Evolutionary conservation across 2,329 filamentous ascomycete species (phyloP).

Genomic region (Lachnum nothofagi): DNA sequence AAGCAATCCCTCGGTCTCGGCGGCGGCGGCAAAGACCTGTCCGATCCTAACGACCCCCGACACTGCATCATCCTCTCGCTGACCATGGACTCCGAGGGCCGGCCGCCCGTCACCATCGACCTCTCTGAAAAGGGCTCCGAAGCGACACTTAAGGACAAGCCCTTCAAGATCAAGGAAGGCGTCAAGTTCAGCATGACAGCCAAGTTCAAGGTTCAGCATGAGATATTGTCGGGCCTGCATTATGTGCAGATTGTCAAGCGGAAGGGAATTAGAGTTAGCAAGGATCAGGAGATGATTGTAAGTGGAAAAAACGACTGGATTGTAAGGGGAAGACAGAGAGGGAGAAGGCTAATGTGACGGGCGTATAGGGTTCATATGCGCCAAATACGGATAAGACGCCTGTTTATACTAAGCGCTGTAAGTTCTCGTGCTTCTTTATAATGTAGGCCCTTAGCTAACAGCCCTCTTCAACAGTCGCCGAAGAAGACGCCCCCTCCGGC

Average conservation of each 20-base stretch:
- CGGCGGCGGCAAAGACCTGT: conserved; percentile 63
- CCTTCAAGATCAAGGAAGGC: conserved; percentile 97
- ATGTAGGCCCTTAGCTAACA: conserved; percentile 6
- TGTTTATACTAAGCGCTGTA: conserved; percentile 87
- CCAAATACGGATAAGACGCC: conserved; percentile 87
- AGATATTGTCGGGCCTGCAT: conserved; percentile 90
- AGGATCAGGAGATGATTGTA: conserved; percentile 98
- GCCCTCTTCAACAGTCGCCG: conserved; percentile 56
- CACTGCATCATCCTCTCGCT: conserved; percentile 92
- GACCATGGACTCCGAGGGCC: conserved; percentile 78
- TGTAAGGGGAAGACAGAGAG: background rate
- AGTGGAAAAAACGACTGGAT: conserved; percentile 34
- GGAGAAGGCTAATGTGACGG: conserved; percentile 10
- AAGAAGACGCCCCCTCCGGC: conserved; percentile 86
- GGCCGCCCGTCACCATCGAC: conserved; percentile 81
- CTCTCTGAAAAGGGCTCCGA: conserved; percentile 70
- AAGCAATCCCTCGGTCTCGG: conserved; percentile 91
- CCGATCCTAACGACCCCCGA: conserved; percentile 74
- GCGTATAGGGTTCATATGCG: conserved; percentile 73
- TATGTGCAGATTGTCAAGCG: conserved; percentile 93
- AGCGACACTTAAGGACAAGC: conserved; percentile 75
- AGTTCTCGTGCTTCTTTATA: conserved; percentile 37
- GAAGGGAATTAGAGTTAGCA: conserved; percentile 79
- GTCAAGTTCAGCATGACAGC: conserved; percentile 91
- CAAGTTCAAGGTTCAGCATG: conserved; percentile 91